phyloP scores from a whole-genome alignment of 257 asterid genomes.

The Solanum okadae region DNA sequence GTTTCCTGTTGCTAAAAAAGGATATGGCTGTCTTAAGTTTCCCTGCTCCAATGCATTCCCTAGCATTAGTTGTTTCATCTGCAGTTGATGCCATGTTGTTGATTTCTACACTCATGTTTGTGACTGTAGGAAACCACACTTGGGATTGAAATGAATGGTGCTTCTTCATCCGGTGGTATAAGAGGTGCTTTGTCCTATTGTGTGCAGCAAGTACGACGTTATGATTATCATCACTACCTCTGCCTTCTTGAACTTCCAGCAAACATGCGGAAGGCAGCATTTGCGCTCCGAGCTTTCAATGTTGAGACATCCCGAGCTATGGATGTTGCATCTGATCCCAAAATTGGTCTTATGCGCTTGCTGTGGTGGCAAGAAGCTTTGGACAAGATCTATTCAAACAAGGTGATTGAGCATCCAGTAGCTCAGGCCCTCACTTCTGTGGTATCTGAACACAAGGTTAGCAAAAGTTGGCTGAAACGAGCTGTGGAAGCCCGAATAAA shows the following conservation, averaged over 20 bases:
- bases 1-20: background rate
- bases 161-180: slow-evolving; percentile 29
- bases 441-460: slow-evolving; percentile 46
- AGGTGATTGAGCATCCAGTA: slow-evolving; percentile 81
- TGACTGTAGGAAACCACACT: background rate
- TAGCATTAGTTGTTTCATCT: background rate
- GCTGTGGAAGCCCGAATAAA: slow-evolving; percentile 76
- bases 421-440: slow-evolving; percentile 71
- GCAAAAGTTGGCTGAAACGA: slow-evolving; percentile 81
- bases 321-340: slow-evolving; percentile 94
- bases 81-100: background rate
- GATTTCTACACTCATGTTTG: background rate
- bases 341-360: slow-evolving; percentile 88
- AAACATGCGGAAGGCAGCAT: slow-evolving; percentile 74
- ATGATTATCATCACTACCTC: slow-evolving; percentile 91
- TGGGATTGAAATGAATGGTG: slow-evolving; percentile 32
- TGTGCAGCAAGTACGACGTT: slow-evolving; percentile 82
- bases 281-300: slow-evolving; percentile 81
- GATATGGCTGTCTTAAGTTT: background rate
- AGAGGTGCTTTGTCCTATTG: slow-evolving; percentile 76
- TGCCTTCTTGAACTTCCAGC: slow-evolving; percentile 97
- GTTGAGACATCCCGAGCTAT: slow-evolving; percentile 87
- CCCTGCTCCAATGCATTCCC: background rate
- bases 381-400: slow-evolving; percentile 65
- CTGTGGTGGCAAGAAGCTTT: slow-evolving; percentile 97